Evolutionary conservation across 2,329 filamentous ascomycete genomes (phyloP).

Genomic region (Clarireedia sp.): DNA sequence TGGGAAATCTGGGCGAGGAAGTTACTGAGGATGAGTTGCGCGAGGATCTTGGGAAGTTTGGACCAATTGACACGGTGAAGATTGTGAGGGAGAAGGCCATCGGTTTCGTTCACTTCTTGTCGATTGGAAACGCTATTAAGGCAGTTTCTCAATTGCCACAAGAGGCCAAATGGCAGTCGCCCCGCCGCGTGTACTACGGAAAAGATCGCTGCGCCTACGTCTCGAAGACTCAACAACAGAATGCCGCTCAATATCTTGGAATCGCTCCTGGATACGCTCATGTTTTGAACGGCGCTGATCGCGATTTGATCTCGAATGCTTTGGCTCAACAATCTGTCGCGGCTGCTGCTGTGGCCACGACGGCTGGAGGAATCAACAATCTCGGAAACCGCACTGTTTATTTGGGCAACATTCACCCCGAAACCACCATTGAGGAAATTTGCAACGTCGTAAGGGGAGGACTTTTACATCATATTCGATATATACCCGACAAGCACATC

Average conservation of each 20-base stretch:
- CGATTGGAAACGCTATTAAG: conserved; percentile 97
- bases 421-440: conserved; percentile 98
- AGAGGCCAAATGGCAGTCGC: conserved; percentile 93
- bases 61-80: conserved; percentile 94
- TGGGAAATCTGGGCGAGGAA: conserved; percentile 88
- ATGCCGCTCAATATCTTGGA: conserved; percentile 93
- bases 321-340: conserved; percentile 96
- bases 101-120: conserved; percentile 94
- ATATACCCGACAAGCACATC: conserved; percentile 99
- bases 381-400: conserved; percentile 97
- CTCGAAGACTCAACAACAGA: conserved; percentile 99
- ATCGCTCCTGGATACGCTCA: conserved; percentile 96
- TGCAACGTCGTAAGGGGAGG: conserved; percentile 97
- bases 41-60: conserved; percentile 93
- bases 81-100: conserved; percentile 97
- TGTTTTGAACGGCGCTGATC: conserved; percentile 90
- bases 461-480: conserved; percentile 93
- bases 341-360: conserved; percentile 91
- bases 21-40: conserved; percentile 85
- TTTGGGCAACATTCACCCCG: conserved; percentile 95
- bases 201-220: conserved; percentile 98
- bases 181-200: conserved; percentile 93
- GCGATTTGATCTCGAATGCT: conserved; percentile 92
- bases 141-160: conserved; percentile 93
- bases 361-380: conserved; percentile 94